These are phyloP conservation scores for Oenanthe sinensis DNA, from an alignment of 129 eudicot genomes.

Conservation along the genomic window DNA sequence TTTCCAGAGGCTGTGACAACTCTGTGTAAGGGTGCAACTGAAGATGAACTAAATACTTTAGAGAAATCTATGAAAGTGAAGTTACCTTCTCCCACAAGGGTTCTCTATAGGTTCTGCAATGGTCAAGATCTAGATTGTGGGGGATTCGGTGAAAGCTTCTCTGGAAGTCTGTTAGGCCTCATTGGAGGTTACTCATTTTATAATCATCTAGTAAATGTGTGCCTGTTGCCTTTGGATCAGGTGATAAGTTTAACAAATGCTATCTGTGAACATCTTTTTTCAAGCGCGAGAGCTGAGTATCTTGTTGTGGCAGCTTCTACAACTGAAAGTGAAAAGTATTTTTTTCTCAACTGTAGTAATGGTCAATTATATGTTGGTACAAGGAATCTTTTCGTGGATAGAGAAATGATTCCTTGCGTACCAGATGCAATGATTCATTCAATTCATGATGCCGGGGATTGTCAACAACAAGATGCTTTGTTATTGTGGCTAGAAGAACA, in stretches of 20 bases:
- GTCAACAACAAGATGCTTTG: slow-evolving; percentile 58
- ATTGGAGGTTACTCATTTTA: slow-evolving; percentile 81
- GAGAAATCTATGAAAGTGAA: slow-evolving; percentile 54
- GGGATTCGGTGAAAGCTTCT: slow-evolving; percentile 13
- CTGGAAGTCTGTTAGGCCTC: slow-evolving; percentile 38
- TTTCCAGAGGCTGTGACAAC: slow-evolving; percentile 63
- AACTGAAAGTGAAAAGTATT: slow-evolving; percentile 39
- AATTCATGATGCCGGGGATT: slow-evolving; percentile 28
- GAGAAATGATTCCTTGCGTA: slow-evolving; percentile 87
- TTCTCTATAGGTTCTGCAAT: slow-evolving; percentile 69
- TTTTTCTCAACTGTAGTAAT: slow-evolving; percentile 55
- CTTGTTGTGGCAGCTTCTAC: slow-evolving; percentile 54
- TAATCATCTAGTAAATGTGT: slow-evolving; percentile 52
- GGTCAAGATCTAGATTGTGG: slow-evolving; percentile 50
- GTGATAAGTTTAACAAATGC: slow-evolving; percentile 29
- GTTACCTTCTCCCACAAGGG: slow-evolving; percentile 68
- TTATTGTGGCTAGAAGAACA: slow-evolving; percentile 90
- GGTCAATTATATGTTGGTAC: slow-evolving; percentile 89
- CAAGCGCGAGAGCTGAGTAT: slow-evolving; percentile 22
- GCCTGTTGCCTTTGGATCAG: slow-evolving; percentile 46
- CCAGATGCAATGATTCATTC: slow-evolving; percentile 41
- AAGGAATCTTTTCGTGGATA: slow-evolving; percentile 33
- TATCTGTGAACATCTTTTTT: slow-evolving; percentile 23
- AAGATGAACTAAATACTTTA: slow-evolving; percentile 47
- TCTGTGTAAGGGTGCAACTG: slow-evolving; percentile 66